Percentiles rank a stretch among this genome's conserved stretches.
Evolutionary conservation across 1,284 basidiomycete genomes (phyloP).

Genomic region (Irpex sp.): DNA sequence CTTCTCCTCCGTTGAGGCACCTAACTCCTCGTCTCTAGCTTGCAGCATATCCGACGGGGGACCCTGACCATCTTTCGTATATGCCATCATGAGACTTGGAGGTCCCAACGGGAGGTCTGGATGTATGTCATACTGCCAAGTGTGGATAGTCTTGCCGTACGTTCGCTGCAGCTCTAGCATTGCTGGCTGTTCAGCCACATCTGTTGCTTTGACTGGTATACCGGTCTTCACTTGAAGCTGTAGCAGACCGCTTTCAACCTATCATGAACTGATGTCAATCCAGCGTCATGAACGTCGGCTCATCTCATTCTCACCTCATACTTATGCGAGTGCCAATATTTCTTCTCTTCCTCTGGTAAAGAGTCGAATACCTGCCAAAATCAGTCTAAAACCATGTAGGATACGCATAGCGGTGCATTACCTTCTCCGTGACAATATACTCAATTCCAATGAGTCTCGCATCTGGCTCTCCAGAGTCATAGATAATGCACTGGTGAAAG

Average conservation of each 20-base stretch:
- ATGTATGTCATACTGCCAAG: slow-evolving; percentile 40
- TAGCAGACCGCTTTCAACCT: slow-evolving; percentile 47
- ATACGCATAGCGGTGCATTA: slow-evolving; percentile 7
- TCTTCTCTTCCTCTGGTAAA: slow-evolving; percentile 43
- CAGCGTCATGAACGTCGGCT: background rate
- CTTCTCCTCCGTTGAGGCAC: slow-evolving; percentile 35
- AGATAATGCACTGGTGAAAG: slow-evolving; percentile 36
- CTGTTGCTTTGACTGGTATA: slow-evolving; percentile 35
- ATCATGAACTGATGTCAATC: background rate
- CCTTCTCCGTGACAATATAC: slow-evolving; percentile 45
- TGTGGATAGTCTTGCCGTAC: slow-evolving; percentile 52
- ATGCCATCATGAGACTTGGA: slow-evolving; percentile 45
- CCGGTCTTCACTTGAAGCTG: slow-evolving; percentile 37
- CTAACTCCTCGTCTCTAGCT: slow-evolving; percentile 32
- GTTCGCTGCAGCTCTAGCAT: slow-evolving; percentile 48
- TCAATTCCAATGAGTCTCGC: slow-evolving; percentile 51
- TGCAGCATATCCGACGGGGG: slow-evolving; percentile 30
- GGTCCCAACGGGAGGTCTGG: slow-evolving; percentile 47
- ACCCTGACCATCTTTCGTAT: slow-evolving; percentile 34
- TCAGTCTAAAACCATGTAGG: background rate
- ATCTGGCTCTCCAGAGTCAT: slow-evolving; percentile 40
- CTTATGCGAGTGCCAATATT: slow-evolving; percentile 46
- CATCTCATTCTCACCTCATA: slow-evolving; percentile 20
- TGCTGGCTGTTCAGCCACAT: slow-evolving; percentile 39
- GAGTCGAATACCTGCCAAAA: slow-evolving; percentile 32